Evolutionary conservation across 352 stramenopile species (phyloP), one percentile per base, ranked within the genome.

Genomic region (Globisporangium carolinianum): DNA sequence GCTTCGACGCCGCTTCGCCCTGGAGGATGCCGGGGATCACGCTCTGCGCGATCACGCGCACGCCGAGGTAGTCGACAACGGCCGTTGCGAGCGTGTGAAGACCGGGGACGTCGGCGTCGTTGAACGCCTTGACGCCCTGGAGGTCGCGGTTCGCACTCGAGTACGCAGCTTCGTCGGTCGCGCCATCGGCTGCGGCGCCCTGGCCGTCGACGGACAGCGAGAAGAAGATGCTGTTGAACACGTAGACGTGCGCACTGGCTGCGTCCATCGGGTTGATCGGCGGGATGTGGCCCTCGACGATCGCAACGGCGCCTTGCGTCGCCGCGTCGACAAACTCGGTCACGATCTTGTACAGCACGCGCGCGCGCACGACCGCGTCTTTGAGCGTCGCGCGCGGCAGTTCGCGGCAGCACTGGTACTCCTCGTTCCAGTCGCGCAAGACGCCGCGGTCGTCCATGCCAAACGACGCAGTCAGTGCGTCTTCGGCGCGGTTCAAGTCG

Each of bases 141-240:
- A 97, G 69, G 65, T 97, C 88, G 61, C 88, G 87, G 69, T 95
- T 97, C 17, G 87, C 85, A 51, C 79, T 72, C 42, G 83, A 94
- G 60, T 91, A 94, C 37, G 84, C 81, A 11, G 86, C 87, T 39
- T 95, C 86, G 55, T 94, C 87, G 47, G 69, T 71, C 42, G 68
- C 71, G 10, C 76, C 68, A 54, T 95, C 82, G 71, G 91, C 93
- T 1, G 66, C 70, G 0, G 67, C 62, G 37, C 62, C 55, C 66
- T 86, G 86, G 24, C 86, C 83, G 57, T 97, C 89, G 18, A 96
- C 73, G 7, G 90, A 95, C 18, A 95, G 73, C 35, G 91, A 98
- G 66, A 98, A 98, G 73, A 99, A 99, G 59, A 98, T 98, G 68
- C 97, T 98, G 76, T 99, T 98, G 75, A 98, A 97, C 51, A 99